Base-by-base conservation (phyloP, 345 rosid genomes). In the Brassica carinata region DNA sequence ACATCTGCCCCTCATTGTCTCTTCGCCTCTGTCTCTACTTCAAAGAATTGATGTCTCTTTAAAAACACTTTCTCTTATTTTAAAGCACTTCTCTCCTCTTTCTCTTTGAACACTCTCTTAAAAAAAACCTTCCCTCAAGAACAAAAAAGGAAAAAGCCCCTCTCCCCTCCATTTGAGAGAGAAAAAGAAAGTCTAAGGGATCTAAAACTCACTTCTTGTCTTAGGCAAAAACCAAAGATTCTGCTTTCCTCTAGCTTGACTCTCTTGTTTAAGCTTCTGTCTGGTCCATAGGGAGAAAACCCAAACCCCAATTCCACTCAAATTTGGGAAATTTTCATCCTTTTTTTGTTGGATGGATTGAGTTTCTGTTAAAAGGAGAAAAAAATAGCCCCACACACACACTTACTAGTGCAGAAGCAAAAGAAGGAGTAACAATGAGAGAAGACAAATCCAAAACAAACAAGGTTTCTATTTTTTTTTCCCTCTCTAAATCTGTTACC, bases 371-470 rank as follows among this genome's bases (percentile, higher is more conserved):
- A 59, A 69, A 53, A 62, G 34, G 66, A 61, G 65, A 61, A 61
- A 19, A 61, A 11, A 17, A 74, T 70, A 19, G 23, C 23, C 23
- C 81, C 81, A 77, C 68, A 86, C 83, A 66, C 1, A 69, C 89
- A 80, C 85, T 27, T 8, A 8, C 76, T 77, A 70, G 67, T 71
- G 45, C 67, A 83, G 88, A 83, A 34, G 65, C 63, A 43, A 11
- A 73, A 79, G 33, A 5, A 76, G 83, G 18, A 76, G 78, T 18
- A 86, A 90, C 87, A 85, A 96, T 90, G 99, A 87, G 89, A 78
- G 96, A 96, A 88, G 96, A 77, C 76, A 90, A 86, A 84, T 83
- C 95, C 75, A 89, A 89, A 90, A 87, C 88, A 74, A 92, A 88
- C 88, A 96, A 94, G 97, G 98, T 96, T 85, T 82, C 34, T 59